Conservation (phyloP, 805 yeast genomes). For the Candida oleophila region DNA sequence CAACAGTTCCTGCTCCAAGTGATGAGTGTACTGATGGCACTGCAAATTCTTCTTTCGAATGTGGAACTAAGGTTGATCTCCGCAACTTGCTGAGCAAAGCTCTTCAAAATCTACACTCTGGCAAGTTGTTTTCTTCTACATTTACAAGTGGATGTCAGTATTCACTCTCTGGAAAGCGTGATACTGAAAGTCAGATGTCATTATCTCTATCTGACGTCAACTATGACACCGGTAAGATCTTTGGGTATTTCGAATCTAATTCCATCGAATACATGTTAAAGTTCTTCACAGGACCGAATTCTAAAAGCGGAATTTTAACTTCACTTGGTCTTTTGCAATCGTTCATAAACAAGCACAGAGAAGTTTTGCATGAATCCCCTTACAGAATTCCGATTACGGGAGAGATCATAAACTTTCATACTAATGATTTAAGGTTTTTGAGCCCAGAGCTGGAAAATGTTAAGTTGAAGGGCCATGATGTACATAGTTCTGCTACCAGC, state of each 20-base stretch:
- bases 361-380: neutral
- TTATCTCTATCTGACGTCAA: neutral
- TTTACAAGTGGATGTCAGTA: slow-evolving; percentile 1
- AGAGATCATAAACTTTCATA: slow-evolving; percentile 32
- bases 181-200: neutral
- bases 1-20: too few relatives aligned
- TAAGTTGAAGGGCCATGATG: neutral
- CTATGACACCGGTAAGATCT: neutral
- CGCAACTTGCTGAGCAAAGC: neutral
- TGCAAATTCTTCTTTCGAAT: neutral
- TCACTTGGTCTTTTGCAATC: too few relatives aligned
- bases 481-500: slow-evolving; percentile 8
- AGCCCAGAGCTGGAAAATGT: neutral
- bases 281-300: too few relatives aligned
- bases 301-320: too few relatives aligned
- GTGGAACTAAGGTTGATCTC: neutral
- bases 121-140: neutral
- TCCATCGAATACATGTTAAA: slow-evolving; percentile 6
- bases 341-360: neutral
- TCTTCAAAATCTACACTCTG: neutral
- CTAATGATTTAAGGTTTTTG: slow-evolving; percentile 34
- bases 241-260: neutral
- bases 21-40: neutral
- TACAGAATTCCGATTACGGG: slow-evolving; percentile 21
- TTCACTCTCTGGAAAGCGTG: neutral